phyloP scores from a whole-genome alignment of 176 grass and related monocot species.

The Otatea glauca region DNA sequence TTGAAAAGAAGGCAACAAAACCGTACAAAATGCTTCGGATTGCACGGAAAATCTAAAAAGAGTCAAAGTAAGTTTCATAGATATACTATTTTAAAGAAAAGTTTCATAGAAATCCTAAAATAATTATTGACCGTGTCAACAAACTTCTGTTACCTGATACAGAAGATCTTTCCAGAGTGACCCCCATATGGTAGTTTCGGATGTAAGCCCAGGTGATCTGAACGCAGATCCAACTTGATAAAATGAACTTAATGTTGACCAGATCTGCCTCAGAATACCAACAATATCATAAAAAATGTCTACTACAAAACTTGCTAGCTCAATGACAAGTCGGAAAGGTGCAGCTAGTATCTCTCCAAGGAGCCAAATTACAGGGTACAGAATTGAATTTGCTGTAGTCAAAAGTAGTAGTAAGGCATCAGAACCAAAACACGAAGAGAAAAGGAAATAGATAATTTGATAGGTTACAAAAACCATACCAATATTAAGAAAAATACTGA shows the following conservation, averaged over 20 bases:
- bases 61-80: slow-evolving; percentile 30
- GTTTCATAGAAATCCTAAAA: neutral
- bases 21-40: slow-evolving; percentile 95
- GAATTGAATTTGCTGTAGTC: slow-evolving; percentile 66
- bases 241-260: slow-evolving; percentile 69
- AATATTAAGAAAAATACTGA: slow-evolving; percentile 59
- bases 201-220: slow-evolving; percentile 48
- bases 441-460: slow-evolving; percentile 16
- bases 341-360: slow-evolving; percentile 69
- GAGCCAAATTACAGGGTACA: slow-evolving; percentile 80
- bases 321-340: slow-evolving; percentile 62
- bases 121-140: neutral
- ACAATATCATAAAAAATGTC: slow-evolving; percentile 62
- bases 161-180: slow-evolving; percentile 97
- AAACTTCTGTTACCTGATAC: slow-evolving; percentile 67
- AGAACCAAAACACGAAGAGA: slow-evolving; percentile 33
- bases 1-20: slow-evolving; percentile 89
- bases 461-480: slow-evolving; percentile 57
- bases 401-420: slow-evolving; percentile 36
- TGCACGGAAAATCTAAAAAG: slow-evolving; percentile 80
- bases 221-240: slow-evolving; percentile 75
- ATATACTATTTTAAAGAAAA: neutral
- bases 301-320: slow-evolving; percentile 61
- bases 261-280: slow-evolving; percentile 52
- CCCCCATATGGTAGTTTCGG: slow-evolving; percentile 63